phyloP scores from a whole-genome alignment of 2,329 filamentous ascomycete species.

The Pseudocercospora fijiensis region DNA sequence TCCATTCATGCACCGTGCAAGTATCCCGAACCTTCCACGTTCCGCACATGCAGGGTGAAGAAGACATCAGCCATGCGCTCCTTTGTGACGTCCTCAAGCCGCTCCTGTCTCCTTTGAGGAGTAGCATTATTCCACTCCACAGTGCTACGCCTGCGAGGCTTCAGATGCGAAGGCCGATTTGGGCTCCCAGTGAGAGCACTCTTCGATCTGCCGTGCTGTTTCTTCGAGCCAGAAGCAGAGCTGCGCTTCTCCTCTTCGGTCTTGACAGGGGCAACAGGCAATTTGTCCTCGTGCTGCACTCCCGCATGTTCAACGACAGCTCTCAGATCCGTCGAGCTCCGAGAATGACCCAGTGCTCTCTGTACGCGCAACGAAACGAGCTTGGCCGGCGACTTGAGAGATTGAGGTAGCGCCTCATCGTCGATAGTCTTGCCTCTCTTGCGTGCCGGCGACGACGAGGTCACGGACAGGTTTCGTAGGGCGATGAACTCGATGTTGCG shows the following conservation, averaged over 20 bases:
- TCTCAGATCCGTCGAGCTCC: constrained; percentile 58
- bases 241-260: constrained; percentile 18
- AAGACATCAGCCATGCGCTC: constrained; percentile 80
- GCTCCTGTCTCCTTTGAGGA: constrained; percentile 65
- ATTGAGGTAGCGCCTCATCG: constrained; percentile 70
- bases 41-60: constrained; percentile 75
- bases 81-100: constrained; percentile 70
- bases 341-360: constrained; percentile 54
- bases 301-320: constrained; percentile 33
- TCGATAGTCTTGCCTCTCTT: constrained; percentile 65
- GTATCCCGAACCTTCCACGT: constrained; percentile 43
- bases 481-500: constrained; percentile 85
- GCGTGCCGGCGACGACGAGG: constrained; percentile 48
- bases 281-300: constrained; percentile 20
- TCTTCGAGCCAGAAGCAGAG: background rate
- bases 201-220: constrained; percentile 31
- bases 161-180: constrained; percentile 41
- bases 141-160: constrained; percentile 57
- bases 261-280: background rate
- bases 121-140: constrained; percentile 63
- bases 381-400: constrained; percentile 66
- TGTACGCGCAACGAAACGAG: constrained; percentile 55
- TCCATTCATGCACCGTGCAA: background rate
- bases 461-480: constrained; percentile 78
- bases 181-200: constrained; percentile 20